Conservation (phyloP, 2,329 filamentous ascomycete genomes). For the Dothistroma pini region DNA sequence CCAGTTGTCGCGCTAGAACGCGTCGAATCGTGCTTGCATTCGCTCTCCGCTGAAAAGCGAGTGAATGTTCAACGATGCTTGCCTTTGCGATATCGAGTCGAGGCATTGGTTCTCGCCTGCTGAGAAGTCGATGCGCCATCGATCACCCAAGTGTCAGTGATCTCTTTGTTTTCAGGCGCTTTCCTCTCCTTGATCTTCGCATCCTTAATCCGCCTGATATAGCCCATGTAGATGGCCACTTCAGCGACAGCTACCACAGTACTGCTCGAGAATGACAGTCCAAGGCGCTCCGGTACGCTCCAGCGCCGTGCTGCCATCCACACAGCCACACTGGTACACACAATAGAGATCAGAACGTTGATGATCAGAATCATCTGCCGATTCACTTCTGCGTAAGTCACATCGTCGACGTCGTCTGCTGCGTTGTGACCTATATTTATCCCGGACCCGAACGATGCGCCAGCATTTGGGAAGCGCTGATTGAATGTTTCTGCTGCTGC, state of each 20-base stretch:
- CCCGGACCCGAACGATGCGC: conserved; percentile 41
- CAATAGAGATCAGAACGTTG: conserved; percentile 83
- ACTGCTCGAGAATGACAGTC: conserved; percentile 67
- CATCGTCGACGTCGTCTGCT: conserved; percentile 55
- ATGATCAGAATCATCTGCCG: conserved; percentile 80
- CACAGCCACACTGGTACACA: conserved; percentile 71
- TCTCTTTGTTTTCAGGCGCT: conserved; percentile 62
- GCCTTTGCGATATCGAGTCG: conserved; percentile 42
- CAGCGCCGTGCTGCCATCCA: conserved; percentile 77
- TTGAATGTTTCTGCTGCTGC: conserved; percentile 56
- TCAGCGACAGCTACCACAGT: conserved; percentile 69
- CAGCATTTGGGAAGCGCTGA: conserved; percentile 56
- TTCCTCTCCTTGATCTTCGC: conserved; percentile 61
- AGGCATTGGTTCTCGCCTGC: conserved; percentile 19
- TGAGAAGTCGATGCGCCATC: conserved; percentile 28
- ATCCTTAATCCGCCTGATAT: conserved; percentile 66
- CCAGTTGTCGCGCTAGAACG: conserved; percentile 22
- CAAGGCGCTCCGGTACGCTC: conserved; percentile 66
- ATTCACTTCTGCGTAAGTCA: conserved; percentile 69
- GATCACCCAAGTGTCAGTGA: conserved; percentile 68
- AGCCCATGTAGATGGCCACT: conserved; percentile 72
- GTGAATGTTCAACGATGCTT: conserved; percentile 40
- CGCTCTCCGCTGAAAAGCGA: neutral
- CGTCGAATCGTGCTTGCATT: conserved; percentile 17
- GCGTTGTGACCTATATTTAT: conserved; percentile 33